Evolutionary conservation across 2,329 filamentous ascomycete genomes (phyloP), one percentile per base, ranked within the genome.

Genomic region (Reticulascus tulasneorum): DNA sequence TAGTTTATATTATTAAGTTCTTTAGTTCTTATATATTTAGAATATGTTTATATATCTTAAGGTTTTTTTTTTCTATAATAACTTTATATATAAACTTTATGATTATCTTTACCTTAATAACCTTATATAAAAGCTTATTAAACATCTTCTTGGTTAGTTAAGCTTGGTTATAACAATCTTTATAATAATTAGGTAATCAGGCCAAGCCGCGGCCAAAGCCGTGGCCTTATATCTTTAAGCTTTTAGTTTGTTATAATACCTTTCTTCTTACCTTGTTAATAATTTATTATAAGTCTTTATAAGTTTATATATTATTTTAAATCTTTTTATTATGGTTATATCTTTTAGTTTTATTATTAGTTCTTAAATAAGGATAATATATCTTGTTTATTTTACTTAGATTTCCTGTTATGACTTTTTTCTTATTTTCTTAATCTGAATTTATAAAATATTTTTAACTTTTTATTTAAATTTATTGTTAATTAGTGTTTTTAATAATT

Each of bases 31-130:
- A 27, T 27, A 7, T 26, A 26, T 26, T 26, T 6, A 26, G 7
- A 29, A 24, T 28, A 23, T 7, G 31, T 31, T 16, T 31, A 19
- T 31, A 26, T 19, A 25, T 13, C 29, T 32, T 37, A 22, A 23
- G 20, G 19, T 18, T 25, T 27, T 41, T 26, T 16, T 31, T 35
- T 29, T 40, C n/a, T 29, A 25, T 12, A 35, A 20, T n/a, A 19
- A 31, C 13, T 27, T 12, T 32, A 22, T 29, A 29, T 9, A 19
- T 25, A 22, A n/a, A 22, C 24, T 19, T 24, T 32, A 15, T 25
- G 32, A 25, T 22, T 29, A 25, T 25, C 29, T 33, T 34, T 36
- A 18, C 9, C 28, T 15, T 27, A 28, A 13, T 28, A n/a, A 18
- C 7, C 7, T 10, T 20, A 12, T 29, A 28, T 35, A 13, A 35